Base-by-base conservation (phyloP, 352 stramenopile species). In the Peronospora destructor region DNA sequence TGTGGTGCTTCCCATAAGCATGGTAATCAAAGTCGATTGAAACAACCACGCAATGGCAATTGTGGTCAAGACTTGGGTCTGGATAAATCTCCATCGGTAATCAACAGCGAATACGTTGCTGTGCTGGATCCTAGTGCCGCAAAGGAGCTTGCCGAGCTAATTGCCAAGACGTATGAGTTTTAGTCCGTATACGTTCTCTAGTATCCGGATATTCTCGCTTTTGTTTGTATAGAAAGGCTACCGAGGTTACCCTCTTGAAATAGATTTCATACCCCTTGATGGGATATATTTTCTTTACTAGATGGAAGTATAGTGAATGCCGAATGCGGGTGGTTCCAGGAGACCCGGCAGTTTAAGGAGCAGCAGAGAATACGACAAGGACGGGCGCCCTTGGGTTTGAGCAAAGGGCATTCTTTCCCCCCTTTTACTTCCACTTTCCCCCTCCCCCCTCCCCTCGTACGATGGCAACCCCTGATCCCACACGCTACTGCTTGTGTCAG, bases 401-500 rank as follows among this genome's bases (percentile, higher is more conserved):
- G 17, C 19, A 17, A 42, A 41, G 11, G 44, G 23, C 25, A 14
- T 32, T 16, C 30, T 14, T 35, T 36, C 30, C 11, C 38, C 17
- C 12, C 21, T 41, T 21, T 21, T 11, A 7, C 23, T 32, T 17
- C 10, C 33, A 21, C 19, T 23, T 21, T 39, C n/a, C 34, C n/a
- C 29, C 37, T 14, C 10, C 37, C 37, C 17, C 17, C 37, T 43
- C 37, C 19, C 17, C 21, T 28, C 4, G 3, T 26, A 4, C 28
- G 45, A 84, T 78, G 70, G 57, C 63, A 23, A 63, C 76, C 45
- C 61, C 48, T 19, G 53, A 47, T n/a, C 33, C 63, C 46, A 74
- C 72, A 57, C 64, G 66, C 41, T 94, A 94, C 69, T 94, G 84
- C 72, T 67, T 94, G 33, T 94, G 84, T 44, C 76, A 86, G 51